phyloP scores from a whole-genome alignment of 2,329 filamentous ascomycete genomes.

The Cucurbitaria berberidis region DNA sequence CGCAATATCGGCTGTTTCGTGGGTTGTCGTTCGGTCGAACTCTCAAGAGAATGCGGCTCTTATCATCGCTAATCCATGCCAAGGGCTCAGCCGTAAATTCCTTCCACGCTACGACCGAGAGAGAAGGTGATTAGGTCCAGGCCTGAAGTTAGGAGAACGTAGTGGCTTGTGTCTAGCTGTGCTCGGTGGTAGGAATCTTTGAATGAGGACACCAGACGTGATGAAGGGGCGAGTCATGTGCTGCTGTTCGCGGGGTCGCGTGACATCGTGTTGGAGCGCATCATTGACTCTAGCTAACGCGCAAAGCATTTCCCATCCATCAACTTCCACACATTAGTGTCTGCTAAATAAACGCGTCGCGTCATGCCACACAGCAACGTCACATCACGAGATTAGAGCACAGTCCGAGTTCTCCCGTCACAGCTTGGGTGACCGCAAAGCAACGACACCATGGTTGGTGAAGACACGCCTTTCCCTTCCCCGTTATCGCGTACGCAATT shows the following conservation, averaged over 20 bases:
- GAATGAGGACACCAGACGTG: conserved; percentile 10
- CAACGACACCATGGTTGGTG: conserved; percentile 35
- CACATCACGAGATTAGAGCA: conserved; percentile 29
- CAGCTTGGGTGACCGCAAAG: conserved; percentile 1
- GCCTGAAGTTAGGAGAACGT: not conserved
- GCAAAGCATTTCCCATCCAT: not conserved
- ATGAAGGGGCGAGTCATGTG: conserved; percentile 30
- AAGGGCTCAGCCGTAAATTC: conserved; percentile 9
- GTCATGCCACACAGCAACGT: conserved; percentile 17
- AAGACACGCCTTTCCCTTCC: conserved; percentile 33
- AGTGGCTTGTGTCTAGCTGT: not conserved
- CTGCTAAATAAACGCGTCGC: conserved; percentile 17
- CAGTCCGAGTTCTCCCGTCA: conserved; percentile 4
- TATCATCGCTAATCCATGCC: conserved; percentile 21
- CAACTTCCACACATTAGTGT: conserved; percentile 7
- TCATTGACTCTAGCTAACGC: conserved; percentile 6
- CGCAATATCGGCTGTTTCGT: not conserved
- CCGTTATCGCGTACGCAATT: conserved; percentile 48
- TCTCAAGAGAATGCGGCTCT: conserved; percentile 10
- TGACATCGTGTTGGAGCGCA: conserved; percentile 28
- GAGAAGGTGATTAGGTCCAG: conserved; percentile 10
- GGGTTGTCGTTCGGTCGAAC: not conserved
- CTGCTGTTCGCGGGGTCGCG: conserved; percentile 21
- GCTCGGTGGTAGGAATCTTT: not conserved
- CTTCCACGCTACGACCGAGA: conserved; percentile 15